Percentiles rank a stretch among this genome's conserved stretches.
phyloP scores from a whole-genome alignment of 805 yeast genomes.

The Yarrowia yakushimensis region DNA sequence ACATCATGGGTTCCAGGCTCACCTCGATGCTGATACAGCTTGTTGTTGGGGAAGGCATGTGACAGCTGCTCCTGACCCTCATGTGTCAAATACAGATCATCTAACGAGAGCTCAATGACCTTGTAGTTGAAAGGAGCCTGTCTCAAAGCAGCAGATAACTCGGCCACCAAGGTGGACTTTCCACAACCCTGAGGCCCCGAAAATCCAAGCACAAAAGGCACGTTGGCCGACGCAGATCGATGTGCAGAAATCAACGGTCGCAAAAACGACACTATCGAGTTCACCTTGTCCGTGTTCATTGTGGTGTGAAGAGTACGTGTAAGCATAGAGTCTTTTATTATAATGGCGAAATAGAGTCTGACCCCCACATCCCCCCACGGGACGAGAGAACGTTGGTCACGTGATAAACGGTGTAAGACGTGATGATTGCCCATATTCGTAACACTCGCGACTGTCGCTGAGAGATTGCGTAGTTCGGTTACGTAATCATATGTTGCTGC shows the following conservation, averaged over 20 bases:
- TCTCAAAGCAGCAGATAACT: constrained; percentile 33
- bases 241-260: constrained; percentile 17
- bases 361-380: no score
- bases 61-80: constrained; percentile 54
- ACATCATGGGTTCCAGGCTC: constrained; percentile 93
- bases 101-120: constrained; percentile 58
- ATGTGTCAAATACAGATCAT: constrained; percentile 77
- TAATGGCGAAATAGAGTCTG: no score
- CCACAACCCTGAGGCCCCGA: constrained; percentile 43
- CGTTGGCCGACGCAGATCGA: constrained; percentile 17
- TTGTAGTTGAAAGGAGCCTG: constrained; percentile 39
- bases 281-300: constrained; percentile 21
- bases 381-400: no score
- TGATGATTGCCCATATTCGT: no score
- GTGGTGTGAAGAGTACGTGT: no score
- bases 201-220: constrained; percentile 35
- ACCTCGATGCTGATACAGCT: constrained; percentile 72
- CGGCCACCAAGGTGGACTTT: constrained; percentile 36
- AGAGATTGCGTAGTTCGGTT: no score
- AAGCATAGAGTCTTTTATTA: no score
- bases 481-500: no score
- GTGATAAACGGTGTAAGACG: no score
- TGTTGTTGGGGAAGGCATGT: constrained; percentile 44
- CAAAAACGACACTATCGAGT: constrained; percentile 3
- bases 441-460: no score